A percentile compares a stretch with the other conserved stretches of the same genome.
phyloP scores from a whole-genome alignment of 305 asterid species.

The Withania somnifera region DNA sequence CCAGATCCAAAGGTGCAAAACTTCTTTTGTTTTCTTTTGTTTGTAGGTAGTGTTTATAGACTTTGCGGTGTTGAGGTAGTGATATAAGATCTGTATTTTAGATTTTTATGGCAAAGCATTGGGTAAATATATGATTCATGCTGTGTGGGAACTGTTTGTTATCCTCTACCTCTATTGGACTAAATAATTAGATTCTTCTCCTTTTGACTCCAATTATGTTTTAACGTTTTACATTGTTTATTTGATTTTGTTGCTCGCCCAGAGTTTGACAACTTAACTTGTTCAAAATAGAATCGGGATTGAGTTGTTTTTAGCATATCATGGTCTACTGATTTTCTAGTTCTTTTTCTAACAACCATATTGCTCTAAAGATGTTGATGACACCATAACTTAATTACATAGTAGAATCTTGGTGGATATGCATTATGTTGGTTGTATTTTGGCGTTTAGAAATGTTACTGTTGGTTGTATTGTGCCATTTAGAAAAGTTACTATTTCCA shows the following conservation, averaged over 20 bases:
- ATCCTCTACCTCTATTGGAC: too few relatives aligned
- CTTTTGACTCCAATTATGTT: neutral
- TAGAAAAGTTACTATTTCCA: too few relatives aligned
- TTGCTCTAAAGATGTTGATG: neutral
- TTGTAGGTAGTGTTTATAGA: neutral
- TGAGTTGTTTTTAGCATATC: neutral
- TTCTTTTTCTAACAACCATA: neutral
- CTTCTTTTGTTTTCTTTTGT: too few relatives aligned
- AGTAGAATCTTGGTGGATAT: neutral
- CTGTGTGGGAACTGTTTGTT: neutral
- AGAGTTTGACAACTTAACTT: neutral
- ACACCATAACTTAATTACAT: neutral
- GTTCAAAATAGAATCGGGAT: neutral
- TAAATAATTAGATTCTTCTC: too few relatives aligned
- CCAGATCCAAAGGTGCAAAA: constrained; percentile 91
- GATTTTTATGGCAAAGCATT: neutral
- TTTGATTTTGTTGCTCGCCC: neutral
- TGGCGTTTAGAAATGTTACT: too few relatives aligned
- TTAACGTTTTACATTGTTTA: neutral
- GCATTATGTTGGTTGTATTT: neutral
- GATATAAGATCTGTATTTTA: neutral
- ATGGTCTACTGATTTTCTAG: neutral
- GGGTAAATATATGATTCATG: neutral
- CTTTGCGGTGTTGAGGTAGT: neutral
- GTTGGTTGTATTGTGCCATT: too few relatives aligned